Conservation (phyloP, 2,329 filamentous ascomycete genomes). For the Ceratocystis papillata region DNA sequence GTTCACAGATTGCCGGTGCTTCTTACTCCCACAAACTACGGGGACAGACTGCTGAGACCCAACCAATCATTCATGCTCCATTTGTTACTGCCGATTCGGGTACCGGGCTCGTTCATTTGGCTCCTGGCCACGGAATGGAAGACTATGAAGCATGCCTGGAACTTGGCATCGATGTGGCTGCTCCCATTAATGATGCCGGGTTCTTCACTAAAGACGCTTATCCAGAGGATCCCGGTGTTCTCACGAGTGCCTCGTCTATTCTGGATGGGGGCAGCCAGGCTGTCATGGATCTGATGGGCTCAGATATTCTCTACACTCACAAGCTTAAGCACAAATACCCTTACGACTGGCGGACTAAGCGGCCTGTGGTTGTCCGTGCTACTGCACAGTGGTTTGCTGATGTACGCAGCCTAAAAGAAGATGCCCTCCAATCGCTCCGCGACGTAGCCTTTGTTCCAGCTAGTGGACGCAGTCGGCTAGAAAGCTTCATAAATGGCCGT, state of each 20-base stretch:
- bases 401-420: slow-evolving; percentile 67
- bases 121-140: slow-evolving; percentile 91
- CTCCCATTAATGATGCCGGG: slow-evolving; percentile 74
- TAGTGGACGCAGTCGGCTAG: slow-evolving; percentile 59
- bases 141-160: slow-evolving; percentile 75
- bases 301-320: slow-evolving; percentile 57
- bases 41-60: slow-evolving; percentile 43
- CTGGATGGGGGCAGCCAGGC: slow-evolving; percentile 56
- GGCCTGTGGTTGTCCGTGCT: slow-evolving; percentile 78
- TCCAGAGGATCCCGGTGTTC: slow-evolving; percentile 52
- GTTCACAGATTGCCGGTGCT: slow-evolving; percentile 53
- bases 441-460: slow-evolving; percentile 70
- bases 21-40: slow-evolving; percentile 63
- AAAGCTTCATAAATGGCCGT: slow-evolving; percentile 75
- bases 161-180: slow-evolving; percentile 61
- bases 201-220: slow-evolving; percentile 70
- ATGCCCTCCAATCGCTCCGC: slow-evolving; percentile 58
- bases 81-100: slow-evolving; percentile 89
- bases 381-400: slow-evolving; percentile 98
- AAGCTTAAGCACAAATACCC: slow-evolving; percentile 84
- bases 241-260: slow-evolving; percentile 60
- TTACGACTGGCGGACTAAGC: slow-evolving; percentile 94
- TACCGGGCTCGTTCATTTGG: slow-evolving; percentile 86
- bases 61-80: slow-evolving; percentile 68
- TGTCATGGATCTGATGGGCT: slow-evolving; percentile 58